These are phyloP conservation scores for Naganishia vishniacii DNA, from an alignment of 768 basidiomycete genomes.

Conservation along the genomic window DNA sequence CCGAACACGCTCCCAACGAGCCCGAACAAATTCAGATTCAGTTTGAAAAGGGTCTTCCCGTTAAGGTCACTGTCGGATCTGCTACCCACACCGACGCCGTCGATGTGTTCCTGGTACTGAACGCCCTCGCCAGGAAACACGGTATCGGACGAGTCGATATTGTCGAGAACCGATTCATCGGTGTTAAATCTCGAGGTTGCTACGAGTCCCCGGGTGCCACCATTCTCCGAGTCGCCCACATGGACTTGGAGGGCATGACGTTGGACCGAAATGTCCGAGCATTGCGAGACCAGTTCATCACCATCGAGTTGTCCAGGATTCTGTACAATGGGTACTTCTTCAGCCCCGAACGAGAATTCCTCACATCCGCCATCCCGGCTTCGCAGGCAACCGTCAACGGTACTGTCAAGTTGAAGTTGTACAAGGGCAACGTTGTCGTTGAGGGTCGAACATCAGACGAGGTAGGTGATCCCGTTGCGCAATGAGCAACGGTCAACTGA, in stretches of 20 bases:
- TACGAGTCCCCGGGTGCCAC: slow-evolving; percentile 97
- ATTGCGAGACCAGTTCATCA: slow-evolving; percentile 89
- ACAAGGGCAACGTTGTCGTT: slow-evolving; percentile 92
- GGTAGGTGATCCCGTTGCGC: slow-evolving; percentile 49
- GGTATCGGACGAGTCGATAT: slow-evolving; percentile 97
- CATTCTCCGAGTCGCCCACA: slow-evolving; percentile 87
- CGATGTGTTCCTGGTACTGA: slow-evolving; percentile 85
- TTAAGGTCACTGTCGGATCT: slow-evolving; percentile 59
- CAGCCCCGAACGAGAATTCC: slow-evolving; percentile 96
- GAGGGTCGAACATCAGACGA: slow-evolving; percentile 78
- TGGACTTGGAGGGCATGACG: slow-evolving; percentile 96
- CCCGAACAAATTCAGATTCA: slow-evolving; percentile 80
- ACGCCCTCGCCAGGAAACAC: slow-evolving; percentile 86
- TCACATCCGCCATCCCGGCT: slow-evolving; percentile 81
- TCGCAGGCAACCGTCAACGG: slow-evolving; percentile 97
- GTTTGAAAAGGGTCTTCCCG: slow-evolving; percentile 79
- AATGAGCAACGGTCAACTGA: not conserved
- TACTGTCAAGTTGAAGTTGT: slow-evolving; percentile 77
- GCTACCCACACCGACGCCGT: slow-evolving; percentile 82
- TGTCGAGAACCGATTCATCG: slow-evolving; percentile 98
- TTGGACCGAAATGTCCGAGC: slow-evolving; percentile 94
- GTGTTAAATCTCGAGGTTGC: slow-evolving; percentile 98
- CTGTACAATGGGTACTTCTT: slow-evolving; percentile 99
- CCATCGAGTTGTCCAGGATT: slow-evolving; percentile 79
- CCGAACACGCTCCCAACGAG: slow-evolving; percentile 69